These are phyloP conservation scores for Trichoderma pleuroti DNA, from an alignment of 2,329 filamentous ascomycete species.

Conservation along the genomic window DNA sequence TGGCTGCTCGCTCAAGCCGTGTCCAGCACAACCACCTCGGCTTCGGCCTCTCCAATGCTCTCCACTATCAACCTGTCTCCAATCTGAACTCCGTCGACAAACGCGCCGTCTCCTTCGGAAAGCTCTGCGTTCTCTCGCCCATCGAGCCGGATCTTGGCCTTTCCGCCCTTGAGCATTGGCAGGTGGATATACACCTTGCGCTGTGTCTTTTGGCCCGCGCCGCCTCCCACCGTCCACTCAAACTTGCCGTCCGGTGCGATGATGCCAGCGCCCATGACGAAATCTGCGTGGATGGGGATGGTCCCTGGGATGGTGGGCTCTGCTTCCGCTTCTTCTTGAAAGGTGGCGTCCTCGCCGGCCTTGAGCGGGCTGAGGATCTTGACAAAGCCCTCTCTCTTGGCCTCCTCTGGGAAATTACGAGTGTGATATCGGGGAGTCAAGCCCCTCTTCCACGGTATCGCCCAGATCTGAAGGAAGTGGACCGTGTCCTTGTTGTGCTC, in stretches of 20 bases:
- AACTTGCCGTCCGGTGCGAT: constrained; percentile 64
- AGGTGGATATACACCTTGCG: constrained; percentile 79
- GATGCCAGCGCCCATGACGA: constrained; percentile 77
- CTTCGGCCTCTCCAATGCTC: constrained; percentile 64
- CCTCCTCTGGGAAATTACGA: constrained; percentile 65
- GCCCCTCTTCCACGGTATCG: constrained; percentile 69
- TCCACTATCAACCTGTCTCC: constrained; percentile 64
- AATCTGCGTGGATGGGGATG: constrained; percentile 80
- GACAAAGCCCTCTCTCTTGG: constrained; percentile 68
- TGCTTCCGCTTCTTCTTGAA: constrained; percentile 60
- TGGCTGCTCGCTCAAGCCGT: constrained; percentile 35
- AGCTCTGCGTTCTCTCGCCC: constrained; percentile 62
- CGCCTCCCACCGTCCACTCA: constrained; percentile 67
- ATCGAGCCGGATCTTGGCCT: constrained; percentile 66
- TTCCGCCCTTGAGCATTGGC: constrained; percentile 74
- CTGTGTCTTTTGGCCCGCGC: constrained; percentile 48
- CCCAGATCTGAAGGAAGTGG: constrained; percentile 90
- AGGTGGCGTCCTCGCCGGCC: constrained; percentile 59
- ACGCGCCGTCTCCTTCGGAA: constrained; percentile 77
- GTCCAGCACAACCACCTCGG: constrained; percentile 66
- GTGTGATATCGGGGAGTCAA: constrained; percentile 76
- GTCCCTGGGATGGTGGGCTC: constrained; percentile 60
- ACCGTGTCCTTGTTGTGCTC: constrained; percentile 67
- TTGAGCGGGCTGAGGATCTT: constrained; percentile 73
- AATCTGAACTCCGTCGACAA: constrained; percentile 61